Base-by-base conservation (phyloP, 805 yeast species). In the Saccharomycopsis babjevae region DNA sequence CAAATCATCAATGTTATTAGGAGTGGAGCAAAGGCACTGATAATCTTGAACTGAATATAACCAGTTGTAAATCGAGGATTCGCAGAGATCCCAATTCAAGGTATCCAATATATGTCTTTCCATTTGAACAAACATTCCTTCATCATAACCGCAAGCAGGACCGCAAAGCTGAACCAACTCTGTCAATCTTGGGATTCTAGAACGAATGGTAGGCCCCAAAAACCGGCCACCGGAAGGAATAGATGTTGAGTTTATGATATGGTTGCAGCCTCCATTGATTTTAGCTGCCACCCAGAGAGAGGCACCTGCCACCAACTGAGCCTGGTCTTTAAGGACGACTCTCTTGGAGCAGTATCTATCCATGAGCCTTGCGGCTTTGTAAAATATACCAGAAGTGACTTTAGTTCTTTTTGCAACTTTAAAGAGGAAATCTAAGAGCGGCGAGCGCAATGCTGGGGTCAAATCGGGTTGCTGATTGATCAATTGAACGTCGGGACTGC, bases 241-340 rank as follows among this genome's bases (percentile, higher is more conserved):
- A 7, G 74, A 72, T 1, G 76, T 70, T 61, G 78, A 75, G 69
- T 82, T 82, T 59, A 82, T 79, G 66, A 83, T 82, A 71, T 84
- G 89, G 66, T 83, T 83, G 71, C 86, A 84, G 43, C 89, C 89
- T 57, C 89, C 89, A 68, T 81, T 82, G n/a, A 85, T 79, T 71
- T 93, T 93, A 30, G 97, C 85, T 1, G 97, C 89, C 38, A 93
- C 80, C 97, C 98, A 93, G 40, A 93, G 75, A 63, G 97, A 89
- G 4, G 97, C 89, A 63, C 96, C 88, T 38, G 96, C 90, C 11
- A 93, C 93, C 59, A 93, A 78, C 72, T 92, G 97, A 64, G 89
- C 85, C 73, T 92, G 98, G 61, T 88, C 92, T 66, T 85, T 82
- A 65, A 88, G 79, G 0, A 92, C 94, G 7, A 91, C 83, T 67